Base-by-base conservation (phyloP, 2,329 filamentous ascomycete genomes). In the Aspergillus uvarum region DNA sequence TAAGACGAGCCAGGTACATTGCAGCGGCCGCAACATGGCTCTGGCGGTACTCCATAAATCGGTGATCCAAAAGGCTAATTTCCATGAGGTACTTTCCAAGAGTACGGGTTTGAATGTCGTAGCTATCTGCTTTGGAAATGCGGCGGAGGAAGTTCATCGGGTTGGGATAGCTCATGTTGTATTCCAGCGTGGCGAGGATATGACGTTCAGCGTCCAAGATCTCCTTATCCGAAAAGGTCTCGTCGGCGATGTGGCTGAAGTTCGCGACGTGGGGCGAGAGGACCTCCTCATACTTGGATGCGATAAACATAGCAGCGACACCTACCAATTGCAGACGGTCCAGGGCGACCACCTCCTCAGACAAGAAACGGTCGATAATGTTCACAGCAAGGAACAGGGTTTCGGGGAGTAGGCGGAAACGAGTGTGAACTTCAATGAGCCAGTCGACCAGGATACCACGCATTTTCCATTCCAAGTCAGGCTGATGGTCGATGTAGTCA, bases 101-200 rank as follows among this genome's bases (percentile, higher is more conserved):
- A 51, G 95, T 99, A 70, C 95, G 91, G 62, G 93, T 96, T 77
- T 97, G 92, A 71, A 98, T 96, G 78, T 99, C 94, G 80, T 99
- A 99, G 82, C 96, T 95, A 81, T 99, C 96, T 72, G 95, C 96
- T 83, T 99, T 99, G 63, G 94, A 98, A 78, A 99, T 96, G 68
- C 96, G 91, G 66, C 95, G 91, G 62, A 99, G 87, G 82, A 99
- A 99, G 85, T 99, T 99, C 95, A 99, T 99, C 22, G 95, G 95
- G 79, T 99, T 99, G 59, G 95, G 95, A 74, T 97, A 99, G 82
- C 93, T 97, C 65, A 99, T 87, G 75, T 99, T 94, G 77, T 97
- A 99, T 80, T 97, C 89, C 63, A 99, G 85, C 5, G 92, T 92
- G 66, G 87, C 86, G 55, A 99, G 88, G 66, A 99, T 89, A 75